Evolutionary conservation across 139 green algal genomes (phyloP).

Genomic region (Microglena sp.): DNA sequence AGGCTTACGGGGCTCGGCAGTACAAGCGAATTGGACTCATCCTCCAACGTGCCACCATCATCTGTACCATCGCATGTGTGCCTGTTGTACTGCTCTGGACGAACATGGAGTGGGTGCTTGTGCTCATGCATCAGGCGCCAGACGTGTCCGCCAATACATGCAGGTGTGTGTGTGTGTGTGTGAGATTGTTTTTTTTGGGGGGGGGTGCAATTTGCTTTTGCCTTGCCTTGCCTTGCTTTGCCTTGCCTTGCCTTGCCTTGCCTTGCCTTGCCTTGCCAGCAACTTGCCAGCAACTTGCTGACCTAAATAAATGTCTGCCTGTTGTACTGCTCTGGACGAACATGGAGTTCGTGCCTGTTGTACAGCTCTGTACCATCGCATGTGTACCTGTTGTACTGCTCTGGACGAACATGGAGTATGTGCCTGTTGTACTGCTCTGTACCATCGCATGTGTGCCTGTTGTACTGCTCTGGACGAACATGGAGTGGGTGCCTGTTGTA

Average conservation of each 20-base stretch:
- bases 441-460: not conserved
- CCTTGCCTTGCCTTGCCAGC: too few relatives aligned
- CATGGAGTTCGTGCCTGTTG: too few relatives aligned
- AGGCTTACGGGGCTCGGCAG: constrained; percentile 5
- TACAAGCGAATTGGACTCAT: constrained; percentile 10
- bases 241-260: too few relatives aligned
- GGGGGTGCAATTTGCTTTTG: too few relatives aligned
- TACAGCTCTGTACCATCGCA: not conserved
- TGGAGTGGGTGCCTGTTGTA: not conserved
- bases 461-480: not conserved
- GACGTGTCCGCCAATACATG: too few relatives aligned
- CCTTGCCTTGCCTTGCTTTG: too few relatives aligned
- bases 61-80: constrained; percentile 1
- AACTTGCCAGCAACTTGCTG: too few relatives aligned
- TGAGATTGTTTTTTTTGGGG: too few relatives aligned
- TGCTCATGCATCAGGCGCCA: not conserved
- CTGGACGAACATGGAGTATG: not conserved
- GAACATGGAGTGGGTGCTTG: not conserved
- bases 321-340: not conserved
- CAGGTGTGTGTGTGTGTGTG: constrained; percentile 2
- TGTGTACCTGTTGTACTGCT: constrained; percentile 3
- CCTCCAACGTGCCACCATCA: not conserved
- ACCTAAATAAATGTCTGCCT: constrained; percentile 4
- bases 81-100: not conserved
- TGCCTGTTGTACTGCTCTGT: constrained; percentile 2